Evolutionary conservation across 1,284 basidiomycete species (phyloP).

Genomic region (Xerocomus minutiporus): DNA sequence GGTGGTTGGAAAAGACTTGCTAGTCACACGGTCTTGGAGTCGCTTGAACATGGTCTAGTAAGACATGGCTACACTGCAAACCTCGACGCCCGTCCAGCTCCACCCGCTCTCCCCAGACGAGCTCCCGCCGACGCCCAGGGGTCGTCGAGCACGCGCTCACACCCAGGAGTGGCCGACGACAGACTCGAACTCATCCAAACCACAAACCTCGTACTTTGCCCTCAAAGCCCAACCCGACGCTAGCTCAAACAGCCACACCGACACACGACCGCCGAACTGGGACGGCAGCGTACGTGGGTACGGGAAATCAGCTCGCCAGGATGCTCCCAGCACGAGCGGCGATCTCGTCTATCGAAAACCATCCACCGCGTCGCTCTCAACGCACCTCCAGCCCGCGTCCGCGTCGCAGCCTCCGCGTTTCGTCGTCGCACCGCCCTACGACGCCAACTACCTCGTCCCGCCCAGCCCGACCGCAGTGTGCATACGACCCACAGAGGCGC

Average conservation of each 20-base stretch:
- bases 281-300: constrained; percentile 60
- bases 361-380: constrained; percentile 35
- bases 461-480: constrained; percentile 19
- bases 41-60: too few species aligned
- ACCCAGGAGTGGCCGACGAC: constrained; percentile 22
- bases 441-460: constrained; percentile 21
- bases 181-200: constrained; percentile 20
- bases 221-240: constrained; percentile 33
- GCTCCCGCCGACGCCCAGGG: constrained; percentile 36
- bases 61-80: constrained; percentile 31
- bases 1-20: neutral
- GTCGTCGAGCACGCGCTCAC: constrained; percentile 37
- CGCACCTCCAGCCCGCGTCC: constrained; percentile 34
- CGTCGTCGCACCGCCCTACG: constrained; percentile 49
- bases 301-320: constrained; percentile 37
- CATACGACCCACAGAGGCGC: constrained; percentile 23
- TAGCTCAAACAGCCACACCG: neutral
- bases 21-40: constrained; percentile 14
- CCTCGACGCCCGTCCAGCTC: constrained; percentile 54
- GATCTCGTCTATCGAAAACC: constrained; percentile 19
- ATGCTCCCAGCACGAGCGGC: constrained; percentile 11
- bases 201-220: constrained; percentile 51
- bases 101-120: constrained; percentile 63
- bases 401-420: constrained; percentile 40
- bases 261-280: constrained; percentile 38